These are phyloP conservation scores for Acer negundo DNA, from an alignment of 345 rosid genomes.

Conservation along the genomic window DNA sequence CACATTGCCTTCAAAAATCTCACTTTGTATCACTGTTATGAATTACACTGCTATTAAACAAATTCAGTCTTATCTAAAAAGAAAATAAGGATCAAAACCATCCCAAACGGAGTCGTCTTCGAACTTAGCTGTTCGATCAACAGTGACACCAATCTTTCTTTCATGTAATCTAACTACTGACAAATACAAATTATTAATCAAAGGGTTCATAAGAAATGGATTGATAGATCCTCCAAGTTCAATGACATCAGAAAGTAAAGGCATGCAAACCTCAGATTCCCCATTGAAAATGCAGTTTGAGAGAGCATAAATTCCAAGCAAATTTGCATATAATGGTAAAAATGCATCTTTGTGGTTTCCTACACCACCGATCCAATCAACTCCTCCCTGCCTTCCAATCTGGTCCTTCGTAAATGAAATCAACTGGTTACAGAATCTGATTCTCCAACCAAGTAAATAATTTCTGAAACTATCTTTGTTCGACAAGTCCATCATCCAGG, in stretches of 20 bases:
- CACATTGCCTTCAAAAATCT: neutral
- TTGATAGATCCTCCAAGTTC: conserved; percentile 57
- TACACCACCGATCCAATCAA: conserved; percentile 73
- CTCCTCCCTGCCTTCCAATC: conserved; percentile 36
- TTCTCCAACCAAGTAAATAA: conserved; percentile 61
- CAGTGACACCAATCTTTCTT: conserved; percentile 25
- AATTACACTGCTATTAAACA: conserved; percentile 20
- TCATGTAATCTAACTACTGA: conserved; percentile 54
- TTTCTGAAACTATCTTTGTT: conserved; percentile 26
- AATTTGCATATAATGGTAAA: conserved; percentile 75
- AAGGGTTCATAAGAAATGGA: conserved; percentile 69
- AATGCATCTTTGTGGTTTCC: conserved; percentile 95
- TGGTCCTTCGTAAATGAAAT: conserved; percentile 54
- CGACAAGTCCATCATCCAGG: conserved; percentile 22
- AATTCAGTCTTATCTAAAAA: conserved; percentile 40
- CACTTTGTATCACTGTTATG: neutral
- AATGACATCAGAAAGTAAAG: conserved; percentile 41
- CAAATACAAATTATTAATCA: conserved; percentile 63
- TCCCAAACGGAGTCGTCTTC: conserved; percentile 48
- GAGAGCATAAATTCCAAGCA: conserved; percentile 77
- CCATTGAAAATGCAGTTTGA: conserved; percentile 57
- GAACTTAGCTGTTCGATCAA: conserved; percentile 19
- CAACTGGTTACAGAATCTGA: conserved; percentile 54
- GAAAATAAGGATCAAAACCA: conserved; percentile 82
- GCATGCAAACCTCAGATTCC: conserved; percentile 27